Evolutionary conservation across 495 filamentous ascomycete genomes (phyloP), one percentile per base, ranked within the genome.

Genomic region (Evansstolkia leycettana): DNA sequence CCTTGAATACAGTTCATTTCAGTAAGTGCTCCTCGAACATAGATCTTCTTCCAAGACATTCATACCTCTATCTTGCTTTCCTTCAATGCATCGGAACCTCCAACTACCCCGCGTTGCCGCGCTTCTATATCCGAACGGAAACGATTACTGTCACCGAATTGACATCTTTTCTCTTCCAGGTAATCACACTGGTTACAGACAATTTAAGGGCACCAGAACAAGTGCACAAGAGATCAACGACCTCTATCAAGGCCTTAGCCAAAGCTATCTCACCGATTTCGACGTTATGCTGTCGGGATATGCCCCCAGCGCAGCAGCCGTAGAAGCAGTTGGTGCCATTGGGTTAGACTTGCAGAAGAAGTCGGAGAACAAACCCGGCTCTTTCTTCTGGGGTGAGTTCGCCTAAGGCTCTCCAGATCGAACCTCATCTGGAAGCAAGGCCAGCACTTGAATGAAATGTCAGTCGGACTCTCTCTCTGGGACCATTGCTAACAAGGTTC

Each of bases 1-100:
- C 84, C 7, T 65, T 98, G 44, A 93, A 98, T 51, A 96, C 90
- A 2, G 90, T 98, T 12, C 79, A 98, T 43, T 96, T 90, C 60
- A 94, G 87, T 84, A 64, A 45, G 69, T 55, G 13, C 14, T n/a
- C n/a, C n/a, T 10, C 19, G n/a, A 15, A 31, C 11, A 16, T 7
- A 10, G 13, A 20, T 11, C 4, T 26, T 11, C n/a, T n/a, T n/a
- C n/a, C n/a, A n/a, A n/a, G n/a, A n/a, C n/a, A n/a, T n/a, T n/a
- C n/a, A n/a, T n/a, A 17, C 15, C 28, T 10, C 11, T 5, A 19
- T 34, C 41, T 40, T 42, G n/a, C 23, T 5, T 33, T n/a, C 54
- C 44, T 26, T 33, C 17, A 12, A 17, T 30, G 12, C 17, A 3
- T 29, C 28, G 5, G 10, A n/a, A 5, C 14, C 5, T 29, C 26